Percentiles rank a stretch among this genome's conserved stretches.
Evolutionary conservation across 1,139 yeast genomes (phyloP).

Genomic region (Pichia sp.): DNA sequence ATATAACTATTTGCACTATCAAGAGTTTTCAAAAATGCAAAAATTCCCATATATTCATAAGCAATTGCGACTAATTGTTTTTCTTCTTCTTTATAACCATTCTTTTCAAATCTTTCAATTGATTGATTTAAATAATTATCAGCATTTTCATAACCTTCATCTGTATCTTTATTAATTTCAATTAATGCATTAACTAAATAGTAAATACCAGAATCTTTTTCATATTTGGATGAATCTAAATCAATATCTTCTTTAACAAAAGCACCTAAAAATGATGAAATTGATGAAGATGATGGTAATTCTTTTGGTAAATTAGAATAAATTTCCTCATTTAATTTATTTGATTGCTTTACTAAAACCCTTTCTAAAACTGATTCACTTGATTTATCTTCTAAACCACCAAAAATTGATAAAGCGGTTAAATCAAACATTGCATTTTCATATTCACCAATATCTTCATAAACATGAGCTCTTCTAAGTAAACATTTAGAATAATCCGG

Average conservation of each 20-base stretch:
- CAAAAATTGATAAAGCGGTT: slow-evolving; percentile 73
- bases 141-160: slow-evolving; percentile 70
- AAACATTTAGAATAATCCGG: slow-evolving; percentile 90
- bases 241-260: slow-evolving; percentile 36
- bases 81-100: slow-evolving; percentile 30
- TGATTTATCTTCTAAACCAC: slow-evolving; percentile 72
- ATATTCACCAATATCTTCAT: slow-evolving; percentile 71
- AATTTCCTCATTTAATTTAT: slow-evolving; percentile 56
- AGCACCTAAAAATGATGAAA: slow-evolving; percentile 82
- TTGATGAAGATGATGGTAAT: slow-evolving; percentile 81
- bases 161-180: slow-evolving; percentile 55
- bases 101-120: slow-evolving; percentile 42
- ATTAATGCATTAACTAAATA: slow-evolving; percentile 64
- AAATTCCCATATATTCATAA: slow-evolving; percentile 75
- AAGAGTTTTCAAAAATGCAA: slow-evolving; percentile 75
- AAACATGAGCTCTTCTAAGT: slow-evolving; percentile 75
- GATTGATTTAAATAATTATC: slow-evolving; percentile 66
- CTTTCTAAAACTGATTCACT: slow-evolving; percentile 83
- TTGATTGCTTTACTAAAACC: slow-evolving; percentile 72
- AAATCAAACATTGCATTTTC: slow-evolving; percentile 87
- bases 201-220: slow-evolving; percentile 50
- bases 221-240: slow-evolving; percentile 35
- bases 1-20: slow-evolving; percentile 51
- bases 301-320: slow-evolving; percentile 45
- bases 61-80: slow-evolving; percentile 58